Evolutionary conservation across 1,284 basidiomycete genomes (phyloP), one percentile per base, ranked within the genome.

Genomic region (Boletus chippewaensis): DNA sequence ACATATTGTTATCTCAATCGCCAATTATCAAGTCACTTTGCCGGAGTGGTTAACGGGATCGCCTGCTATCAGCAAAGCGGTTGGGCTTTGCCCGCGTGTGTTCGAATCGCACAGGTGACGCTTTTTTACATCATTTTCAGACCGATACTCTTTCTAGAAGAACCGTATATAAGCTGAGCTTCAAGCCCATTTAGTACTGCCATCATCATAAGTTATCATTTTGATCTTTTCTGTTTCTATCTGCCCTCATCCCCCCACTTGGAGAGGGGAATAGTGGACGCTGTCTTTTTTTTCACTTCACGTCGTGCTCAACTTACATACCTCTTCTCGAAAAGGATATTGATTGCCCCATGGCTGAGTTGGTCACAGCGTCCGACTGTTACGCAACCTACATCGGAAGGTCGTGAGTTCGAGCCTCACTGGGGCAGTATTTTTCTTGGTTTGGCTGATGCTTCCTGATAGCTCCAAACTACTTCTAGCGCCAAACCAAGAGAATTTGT

Each of bases 41-140:
- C 84, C 84, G 83, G 84, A 87, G 85, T 87, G 84, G 84, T 87
- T 87, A 87, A 87, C 84, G 84, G 84, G 84, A 86, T 87, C 84
- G 84, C 85, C 84, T 87, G 84, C 84, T 86, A 87, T 61, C 60
- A 70, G 69, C 61, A 54, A 31, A 86, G 83, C 82, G 83, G 82
- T 84, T 85, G 83, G 75, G 74, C 84, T 85, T 83, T 85, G 82
- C 74, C 75, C 83, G 84, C 84, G 82, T 77, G 84, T 84, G 84
- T 86, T 86, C 84, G 83, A 86, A 85, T 86, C 84, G 82, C 84
- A 77, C 82, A 86, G 83, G 83, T 84, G 84, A 86, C 83, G 83
- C 56, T 66, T 71, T 75, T 83, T 71, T 12, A 26, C 16, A 26
- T 18, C 7, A 4, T 18, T 15, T 38, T 20, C 34, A 5, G 18